Base-by-base conservation (phyloP, 768 basidiomycete genomes). In the Pulveroboletus ravenelii region DNA sequence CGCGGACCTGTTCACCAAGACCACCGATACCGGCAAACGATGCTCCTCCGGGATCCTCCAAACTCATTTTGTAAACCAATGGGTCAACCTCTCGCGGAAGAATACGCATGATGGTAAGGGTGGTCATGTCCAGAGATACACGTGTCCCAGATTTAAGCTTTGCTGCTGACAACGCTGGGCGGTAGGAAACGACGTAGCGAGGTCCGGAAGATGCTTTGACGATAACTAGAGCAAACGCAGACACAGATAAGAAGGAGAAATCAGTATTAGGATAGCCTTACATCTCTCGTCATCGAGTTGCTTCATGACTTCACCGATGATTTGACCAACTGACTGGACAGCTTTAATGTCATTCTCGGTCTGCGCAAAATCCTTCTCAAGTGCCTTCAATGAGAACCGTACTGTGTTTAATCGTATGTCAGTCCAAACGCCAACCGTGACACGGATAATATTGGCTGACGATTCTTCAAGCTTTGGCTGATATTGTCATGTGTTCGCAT, bases 271-370 rank as follows among this genome's bases (percentile, higher is more conserved):
- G 23, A 32, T 39, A 17, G 2, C 77, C 90, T 62, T 63, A 95
- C 95, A 98, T 70, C 96, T 79, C 70, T 98, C 95, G 55, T 96
- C 93, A 62, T 98, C 96, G 10, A 99, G 74, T 67, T 99, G 94
- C 71, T 97, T 97, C 84, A 98, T 87, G 50, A 99, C 92, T 72
- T 99, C 96, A 54, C 93, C 96, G 48, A 99, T 95, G 57, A 99
- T 97, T 73, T 99, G 96, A 29, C 96, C 96, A 13, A 98, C 96
- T 8, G 91, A 94, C 66, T 99, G 96, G 14, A 99, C 86, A 38
- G 96, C 96, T 72, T 97, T 98, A 72, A 99, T 95, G 62, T 99
- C 95, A 25, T 99, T 93, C 70, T 99, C 96, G 0, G 93, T 95
- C 78, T 95, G 93, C 59, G 84, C 90, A 62, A 82, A 98, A 40